These are phyloP conservation scores for Globisporangium nunn DNA, from an alignment of 352 stramenopile genomes.

Conservation along the genomic window DNA sequence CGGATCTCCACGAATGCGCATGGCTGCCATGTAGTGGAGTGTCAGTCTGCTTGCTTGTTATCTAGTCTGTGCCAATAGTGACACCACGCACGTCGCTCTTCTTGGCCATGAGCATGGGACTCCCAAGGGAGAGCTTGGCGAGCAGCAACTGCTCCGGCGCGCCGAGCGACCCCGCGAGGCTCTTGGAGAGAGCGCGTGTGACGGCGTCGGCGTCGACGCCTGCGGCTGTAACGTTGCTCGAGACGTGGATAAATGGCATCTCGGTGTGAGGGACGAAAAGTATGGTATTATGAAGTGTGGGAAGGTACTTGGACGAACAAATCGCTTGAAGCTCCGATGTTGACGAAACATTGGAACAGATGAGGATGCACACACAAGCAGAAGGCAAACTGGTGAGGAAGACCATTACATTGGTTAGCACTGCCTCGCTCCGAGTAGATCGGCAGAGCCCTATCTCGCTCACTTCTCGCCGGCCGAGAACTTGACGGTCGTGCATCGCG, in stretches of 20 bases:
- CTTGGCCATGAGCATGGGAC: slow-evolving; percentile 24
- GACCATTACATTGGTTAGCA: not conserved
- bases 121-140: slow-evolving; percentile 32
- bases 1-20: slow-evolving; percentile 28
- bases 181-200: slow-evolving; percentile 31
- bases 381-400: no score
- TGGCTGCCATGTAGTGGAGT: slow-evolving; percentile 20
- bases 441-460: no score
- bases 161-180: slow-evolving; percentile 24
- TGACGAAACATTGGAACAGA: not conserved
- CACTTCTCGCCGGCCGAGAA: no score
- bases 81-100: slow-evolving; percentile 16
- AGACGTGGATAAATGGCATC: slow-evolving; percentile 39
- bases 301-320: no score
- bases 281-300: not conserved
- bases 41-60: no score
- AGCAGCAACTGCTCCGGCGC: slow-evolving; percentile 29
- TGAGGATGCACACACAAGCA: no score
- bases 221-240: slow-evolving; percentile 30
- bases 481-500: no score
- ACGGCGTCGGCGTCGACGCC: slow-evolving; percentile 22
- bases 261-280: not conserved
- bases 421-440: no score
- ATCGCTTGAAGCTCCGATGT: not conserved
- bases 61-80: no score